phyloP scores from a whole-genome alignment of 805 yeast genomes.

The Saccharomycopsis capsularis region DNA sequence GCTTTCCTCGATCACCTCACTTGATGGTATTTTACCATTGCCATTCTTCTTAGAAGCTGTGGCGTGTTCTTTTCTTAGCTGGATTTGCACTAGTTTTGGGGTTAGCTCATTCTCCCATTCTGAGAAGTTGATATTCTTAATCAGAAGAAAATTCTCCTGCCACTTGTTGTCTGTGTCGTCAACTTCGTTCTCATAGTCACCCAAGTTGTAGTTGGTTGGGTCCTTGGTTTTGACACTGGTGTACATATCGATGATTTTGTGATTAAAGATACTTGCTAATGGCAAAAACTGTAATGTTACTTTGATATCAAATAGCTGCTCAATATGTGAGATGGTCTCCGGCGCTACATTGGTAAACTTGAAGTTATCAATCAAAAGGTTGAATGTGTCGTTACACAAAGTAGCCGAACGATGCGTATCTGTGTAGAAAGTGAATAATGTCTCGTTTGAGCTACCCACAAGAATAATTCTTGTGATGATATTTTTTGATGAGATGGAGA shows the following conservation, averaged over 20 bases:
- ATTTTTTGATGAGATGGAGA: constrained; percentile 10
- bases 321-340: constrained; percentile 14
- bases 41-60: not conserved
- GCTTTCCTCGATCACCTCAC: not conserved
- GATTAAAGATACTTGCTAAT: constrained; percentile 8
- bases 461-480: constrained; percentile 13
- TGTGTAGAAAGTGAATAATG: constrained; percentile 13
- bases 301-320: constrained; percentile 18
- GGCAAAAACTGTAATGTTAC: constrained; percentile 18
- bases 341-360: constrained; percentile 8
- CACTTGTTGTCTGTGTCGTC: no score
- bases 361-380: constrained; percentile 14
- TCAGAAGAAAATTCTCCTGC: constrained; percentile 13
- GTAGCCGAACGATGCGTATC: constrained; percentile 11
- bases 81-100: not conserved
- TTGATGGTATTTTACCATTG: not conserved
- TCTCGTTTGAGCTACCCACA: not conserved
- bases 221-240: not conserved
- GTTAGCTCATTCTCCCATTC: not conserved
- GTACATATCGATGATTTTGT: constrained; percentile 9
- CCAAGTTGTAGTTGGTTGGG: no score
- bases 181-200: not conserved
- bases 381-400: constrained; percentile 18
- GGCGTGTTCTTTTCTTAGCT: not conserved
- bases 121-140: constrained; percentile 10